Percentiles rank a stretch among this genome's conserved stretches.
These are phyloP conservation scores for Apophysomyces trapeziformis DNA, from an alignment of 371 early-diverging fungal species.

Conservation along the genomic window DNA sequence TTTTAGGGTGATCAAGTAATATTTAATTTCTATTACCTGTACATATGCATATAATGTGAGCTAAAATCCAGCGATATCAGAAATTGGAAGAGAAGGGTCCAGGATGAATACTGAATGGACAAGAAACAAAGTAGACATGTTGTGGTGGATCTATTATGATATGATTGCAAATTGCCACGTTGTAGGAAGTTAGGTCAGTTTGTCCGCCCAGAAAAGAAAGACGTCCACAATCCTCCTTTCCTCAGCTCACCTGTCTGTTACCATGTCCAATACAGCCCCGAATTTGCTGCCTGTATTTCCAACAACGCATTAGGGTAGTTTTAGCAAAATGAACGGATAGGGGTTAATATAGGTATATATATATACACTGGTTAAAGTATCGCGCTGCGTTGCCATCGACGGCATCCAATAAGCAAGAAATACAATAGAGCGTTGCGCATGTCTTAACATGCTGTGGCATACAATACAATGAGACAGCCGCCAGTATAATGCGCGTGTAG, in stretches of 20 bases:
- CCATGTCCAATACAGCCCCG: constrained; percentile 98
- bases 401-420: constrained; percentile 93
- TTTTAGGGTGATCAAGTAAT: neutral
- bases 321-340: neutral
- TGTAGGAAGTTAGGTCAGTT: too few species aligned
- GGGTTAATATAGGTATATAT: too few species aligned
- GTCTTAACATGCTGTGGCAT: constrained; percentile 74
- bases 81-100: constrained; percentile 82
- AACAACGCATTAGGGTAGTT: too few species aligned
- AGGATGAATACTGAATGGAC: constrained; percentile 67
- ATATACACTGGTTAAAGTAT: constrained; percentile 86
- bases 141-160: constrained; percentile 77
- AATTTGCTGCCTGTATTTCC: constrained; percentile 78
- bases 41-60: constrained; percentile 98
- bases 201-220: neutral
- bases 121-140: constrained; percentile 89
- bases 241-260: constrained; percentile 82
- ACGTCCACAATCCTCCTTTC: constrained; percentile 1
- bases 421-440: constrained; percentile 78
- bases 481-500: constrained; percentile 85
- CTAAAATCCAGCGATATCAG: constrained; percentile 92
- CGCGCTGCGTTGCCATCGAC: constrained; percentile 96
- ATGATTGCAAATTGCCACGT: too few species aligned
- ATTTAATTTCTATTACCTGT: constrained; percentile 58
- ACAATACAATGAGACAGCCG: constrained; percentile 72